Conservation (phyloP, 345 rosid genomes). For the Euclidium syriacum region DNA sequence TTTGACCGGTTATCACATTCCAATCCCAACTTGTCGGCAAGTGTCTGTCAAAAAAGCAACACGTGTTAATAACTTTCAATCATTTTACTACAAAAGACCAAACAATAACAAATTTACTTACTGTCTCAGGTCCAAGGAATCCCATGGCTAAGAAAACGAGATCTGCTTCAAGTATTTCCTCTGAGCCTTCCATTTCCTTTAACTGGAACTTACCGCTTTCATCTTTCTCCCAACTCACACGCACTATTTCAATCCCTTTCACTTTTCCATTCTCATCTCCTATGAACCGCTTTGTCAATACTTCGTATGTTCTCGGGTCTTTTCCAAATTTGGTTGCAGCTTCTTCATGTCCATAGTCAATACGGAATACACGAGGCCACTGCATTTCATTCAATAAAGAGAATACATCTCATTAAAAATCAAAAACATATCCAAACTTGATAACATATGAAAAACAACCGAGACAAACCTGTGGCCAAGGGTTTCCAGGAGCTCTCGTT, state of each 20-base stretch:
- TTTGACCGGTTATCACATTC: constrained; percentile 82
- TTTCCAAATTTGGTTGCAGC: constrained; percentile 77
- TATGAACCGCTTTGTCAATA: constrained; percentile 78
- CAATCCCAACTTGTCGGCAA: constrained; percentile 80
- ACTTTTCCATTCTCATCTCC: constrained; percentile 80
- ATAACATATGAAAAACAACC: background rate
- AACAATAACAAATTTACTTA: constrained; percentile 33
- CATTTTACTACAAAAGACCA: background rate
- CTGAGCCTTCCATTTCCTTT: constrained; percentile 81
- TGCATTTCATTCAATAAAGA: constrained; percentile 30
- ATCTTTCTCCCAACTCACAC: constrained; percentile 88
- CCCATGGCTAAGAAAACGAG: constrained; percentile 95
- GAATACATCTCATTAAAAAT: background rate
- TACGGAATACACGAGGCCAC: constrained; percentile 97
- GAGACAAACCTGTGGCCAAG: constrained; percentile 95
- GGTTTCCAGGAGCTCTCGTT: constrained; percentile 91
- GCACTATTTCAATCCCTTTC: constrained; percentile 78
- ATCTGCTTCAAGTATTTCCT: constrained; percentile 84
- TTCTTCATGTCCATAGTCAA: constrained; percentile 98
- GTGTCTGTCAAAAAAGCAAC: constrained; percentile 14
- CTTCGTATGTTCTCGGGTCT: constrained; percentile 93
- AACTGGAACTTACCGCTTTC: constrained; percentile 72
- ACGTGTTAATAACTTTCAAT: background rate
- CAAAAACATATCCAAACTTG: background rate
- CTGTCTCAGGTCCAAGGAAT: constrained; percentile 94